Evolutionary conservation across 2,329 filamentous ascomycete species (phyloP).

Genomic region (Cucurbitaria berberidis): DNA sequence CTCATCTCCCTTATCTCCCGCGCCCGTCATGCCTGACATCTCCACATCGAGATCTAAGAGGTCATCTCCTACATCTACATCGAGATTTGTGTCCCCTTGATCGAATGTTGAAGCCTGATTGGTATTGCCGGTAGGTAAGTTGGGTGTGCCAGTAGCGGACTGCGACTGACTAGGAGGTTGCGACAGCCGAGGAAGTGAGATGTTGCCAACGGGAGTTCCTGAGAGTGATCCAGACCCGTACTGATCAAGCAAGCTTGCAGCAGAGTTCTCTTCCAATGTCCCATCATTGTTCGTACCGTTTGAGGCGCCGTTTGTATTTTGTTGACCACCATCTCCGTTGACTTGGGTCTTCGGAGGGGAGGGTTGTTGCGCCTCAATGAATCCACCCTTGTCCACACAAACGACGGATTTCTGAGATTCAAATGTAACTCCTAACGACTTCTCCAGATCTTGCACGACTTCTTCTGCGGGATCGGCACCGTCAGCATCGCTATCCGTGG

Average conservation of each 20-base stretch:
- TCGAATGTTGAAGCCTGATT: constrained; percentile 33
- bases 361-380: constrained; percentile 61
- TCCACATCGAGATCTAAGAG: constrained; percentile 56
- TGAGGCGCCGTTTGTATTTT: constrained; percentile 42
- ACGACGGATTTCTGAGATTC: constrained; percentile 68
- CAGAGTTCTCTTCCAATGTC: constrained; percentile 49
- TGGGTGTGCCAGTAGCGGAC: constrained; percentile 65
- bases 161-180: constrained; percentile 64
- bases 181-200: constrained; percentile 62
- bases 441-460: constrained; percentile 77
- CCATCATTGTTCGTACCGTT: constrained; percentile 39
- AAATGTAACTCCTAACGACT: constrained; percentile 70
- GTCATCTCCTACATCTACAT: constrained; percentile 36
- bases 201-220: constrained; percentile 65
- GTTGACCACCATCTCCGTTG: constrained; percentile 38
- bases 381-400: constrained; percentile 79
- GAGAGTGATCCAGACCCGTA: constrained; percentile 68
- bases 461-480: constrained; percentile 66
- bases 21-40: constrained; percentile 63
- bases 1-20: constrained; percentile 43
- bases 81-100: constrained; percentile 32
- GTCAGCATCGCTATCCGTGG: constrained; percentile 28
- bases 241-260: constrained; percentile 70
- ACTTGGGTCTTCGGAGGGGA: constrained; percentile 35
- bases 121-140: constrained; percentile 31